Evolutionary conservation across 116 monocot species (phyloP), one percentile per base, ranked within the genome.

Genomic region (Iris pallida): DNA sequence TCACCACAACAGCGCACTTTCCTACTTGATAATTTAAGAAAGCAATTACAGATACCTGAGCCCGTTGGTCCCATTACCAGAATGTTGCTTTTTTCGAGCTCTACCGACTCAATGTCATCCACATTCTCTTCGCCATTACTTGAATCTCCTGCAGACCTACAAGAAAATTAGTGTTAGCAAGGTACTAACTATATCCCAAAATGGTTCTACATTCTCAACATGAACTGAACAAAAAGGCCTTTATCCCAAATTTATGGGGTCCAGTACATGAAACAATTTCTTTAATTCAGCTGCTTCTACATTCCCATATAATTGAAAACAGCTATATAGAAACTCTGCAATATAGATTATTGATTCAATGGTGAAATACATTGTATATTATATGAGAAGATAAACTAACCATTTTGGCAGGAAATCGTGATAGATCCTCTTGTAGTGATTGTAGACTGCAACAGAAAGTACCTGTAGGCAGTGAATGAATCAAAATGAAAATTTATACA

Each of bases 61-160:
- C 90, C 94, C 61, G 90, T 94, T 72, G 94, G 94, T 8, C 94
- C 94, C 73, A 90, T 85, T 16, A 94, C 53, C 60, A 94, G 87
- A 81, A 94, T 78, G 62, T 94, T 94, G 72, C 94, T 94, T 69
- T 94, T 94, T 65, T 94, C 94, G 71, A 94, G 86, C 68, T 94
- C 94, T 59, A 94, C 90, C n/a, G 69, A 44, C 54, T 94, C 94
- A 87, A 43, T 55, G 53, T 89, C 84, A 61, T 55, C 68, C 42
- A 52, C 56, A 62, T 18, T 69, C 58, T 68, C 45, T 66, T 74
- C 76, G 52, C 57, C 60, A 62, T 68, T 75, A 49, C 61, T 63
- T 44, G 81, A 69, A 81, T 79, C 74, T 53, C 60, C 80, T 61
- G 84, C 20, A 55, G 87, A 81, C 87, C 91, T 91, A 74, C 30